Evolutionary conservation across 2,329 filamentous ascomycete species (phyloP).

Genomic region (Fusarium fujikuroi): DNA sequence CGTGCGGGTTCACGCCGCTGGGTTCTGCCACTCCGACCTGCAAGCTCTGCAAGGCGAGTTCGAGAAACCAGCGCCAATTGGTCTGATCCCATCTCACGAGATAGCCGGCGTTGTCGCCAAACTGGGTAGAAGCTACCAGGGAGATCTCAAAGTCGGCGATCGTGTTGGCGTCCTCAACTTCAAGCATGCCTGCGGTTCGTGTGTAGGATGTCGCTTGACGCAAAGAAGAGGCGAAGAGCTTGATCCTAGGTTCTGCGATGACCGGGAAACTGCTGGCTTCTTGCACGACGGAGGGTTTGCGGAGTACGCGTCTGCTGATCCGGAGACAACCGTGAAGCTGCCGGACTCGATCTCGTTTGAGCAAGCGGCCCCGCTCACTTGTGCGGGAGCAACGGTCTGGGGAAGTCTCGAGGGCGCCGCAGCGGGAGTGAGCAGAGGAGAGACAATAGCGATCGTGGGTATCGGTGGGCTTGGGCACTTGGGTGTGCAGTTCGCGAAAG

Average conservation of each 20-base stretch:
- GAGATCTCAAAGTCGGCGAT: not conserved
- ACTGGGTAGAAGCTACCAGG: not conserved
- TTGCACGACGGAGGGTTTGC: constrained; percentile 12
- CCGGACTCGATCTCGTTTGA: not conserved
- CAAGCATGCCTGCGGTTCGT: constrained; percentile 5
- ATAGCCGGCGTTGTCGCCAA: not conserved
- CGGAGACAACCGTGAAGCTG: not conserved
- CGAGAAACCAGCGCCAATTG: constrained; percentile 12
- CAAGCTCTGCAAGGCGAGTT: constrained; percentile 17
- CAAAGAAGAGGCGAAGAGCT: not conserved
- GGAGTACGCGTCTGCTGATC: constrained; percentile 4
- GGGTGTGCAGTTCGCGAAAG: constrained; percentile 9
- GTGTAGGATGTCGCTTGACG: constrained; percentile 3
- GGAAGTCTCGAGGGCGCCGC: constrained; percentile 3
- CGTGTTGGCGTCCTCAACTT: constrained; percentile 15
- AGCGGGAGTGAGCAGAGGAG: not conserved
- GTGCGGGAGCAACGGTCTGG: constrained; percentile 15
- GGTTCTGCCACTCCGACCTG: constrained; percentile 16
- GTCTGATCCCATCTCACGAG: constrained; percentile 11
- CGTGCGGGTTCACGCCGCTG: constrained; percentile 1
- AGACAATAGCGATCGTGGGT: not conserved
- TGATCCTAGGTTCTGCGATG: constrained; percentile 4
- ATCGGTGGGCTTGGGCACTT: constrained; percentile 7
- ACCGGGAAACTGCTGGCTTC: constrained; percentile 7
- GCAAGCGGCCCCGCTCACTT: constrained; percentile 9